These are phyloP conservation scores for Pseudogymnoascus sp. DNA, from an alignment of 2,329 filamentous ascomycete species.

Conservation along the genomic window DNA sequence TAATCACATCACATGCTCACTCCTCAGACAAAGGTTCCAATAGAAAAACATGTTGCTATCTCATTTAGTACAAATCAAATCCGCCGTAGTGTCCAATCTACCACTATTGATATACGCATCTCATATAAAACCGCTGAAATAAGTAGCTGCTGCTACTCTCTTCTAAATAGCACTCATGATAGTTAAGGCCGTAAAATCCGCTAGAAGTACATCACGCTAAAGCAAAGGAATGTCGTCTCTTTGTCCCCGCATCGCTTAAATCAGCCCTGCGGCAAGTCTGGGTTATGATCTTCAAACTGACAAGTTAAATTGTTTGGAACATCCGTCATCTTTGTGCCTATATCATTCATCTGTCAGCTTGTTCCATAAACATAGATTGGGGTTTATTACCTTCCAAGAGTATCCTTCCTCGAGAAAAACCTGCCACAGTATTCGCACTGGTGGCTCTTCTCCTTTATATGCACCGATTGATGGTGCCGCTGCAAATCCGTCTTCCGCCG, in stretches of 20 bases:
- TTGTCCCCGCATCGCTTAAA: neutral
- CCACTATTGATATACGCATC: neutral
- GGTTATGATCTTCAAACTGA: neutral
- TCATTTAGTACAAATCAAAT: neutral
- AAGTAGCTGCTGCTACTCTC: neutral
- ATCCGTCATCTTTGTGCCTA: constrained; percentile 73
- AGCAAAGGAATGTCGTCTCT: neutral
- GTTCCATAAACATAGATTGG: constrained; percentile 13
- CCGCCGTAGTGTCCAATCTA: neutral
- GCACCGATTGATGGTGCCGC: constrained; percentile 59
- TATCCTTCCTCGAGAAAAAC: constrained; percentile 75
- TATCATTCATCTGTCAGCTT: constrained; percentile 9
- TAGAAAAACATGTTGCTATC: neutral
- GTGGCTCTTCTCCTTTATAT: constrained; percentile 65
- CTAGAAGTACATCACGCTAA: constrained; percentile 8
- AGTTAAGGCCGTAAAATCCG: neutral
- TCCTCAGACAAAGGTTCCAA: neutral
- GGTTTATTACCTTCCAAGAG: constrained; percentile 61
- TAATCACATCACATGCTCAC: neutral
- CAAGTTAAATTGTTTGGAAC: constrained; percentile 54
- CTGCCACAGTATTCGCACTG: constrained; percentile 65
- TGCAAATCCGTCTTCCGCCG: constrained; percentile 76
- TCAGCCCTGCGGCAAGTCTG: neutral
- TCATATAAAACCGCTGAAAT: neutral
- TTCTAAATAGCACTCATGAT: constrained; percentile 1